Conservation (phyloP, 2,329 filamentous ascomycete genomes). For the Fusarium pseudoanthophilum region DNA sequence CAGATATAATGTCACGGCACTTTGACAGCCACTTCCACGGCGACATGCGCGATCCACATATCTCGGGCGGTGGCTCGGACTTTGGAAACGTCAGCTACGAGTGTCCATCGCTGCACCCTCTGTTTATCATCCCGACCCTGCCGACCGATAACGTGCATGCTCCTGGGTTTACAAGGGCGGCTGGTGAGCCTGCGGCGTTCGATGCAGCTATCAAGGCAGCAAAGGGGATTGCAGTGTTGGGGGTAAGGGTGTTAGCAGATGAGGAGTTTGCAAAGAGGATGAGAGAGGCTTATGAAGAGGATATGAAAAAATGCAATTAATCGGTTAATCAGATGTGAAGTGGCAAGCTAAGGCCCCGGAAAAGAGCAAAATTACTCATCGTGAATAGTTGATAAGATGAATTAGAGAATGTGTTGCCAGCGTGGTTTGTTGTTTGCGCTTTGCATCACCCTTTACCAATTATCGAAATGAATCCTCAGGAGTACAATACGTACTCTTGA, state of each 20-base stretch:
- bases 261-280: background rate
- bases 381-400: no score
- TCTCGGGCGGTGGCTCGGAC: background rate
- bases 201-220: background rate
- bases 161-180: background rate
- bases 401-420: no score
- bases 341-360: no score
- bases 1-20: background rate
- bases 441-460: no score
- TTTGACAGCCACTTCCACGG: background rate
- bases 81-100: background rate
- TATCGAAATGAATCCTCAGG: no score
- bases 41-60: background rate
- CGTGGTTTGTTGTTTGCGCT: no score
- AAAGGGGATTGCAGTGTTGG: background rate
- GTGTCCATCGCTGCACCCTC: background rate
- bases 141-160: background rate
- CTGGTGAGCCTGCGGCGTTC: background rate
- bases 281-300: background rate
- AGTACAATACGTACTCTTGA: no score
- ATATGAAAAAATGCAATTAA: background rate
- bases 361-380: no score
- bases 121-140: background rate
- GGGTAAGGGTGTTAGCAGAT: fast-evolving
- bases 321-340: no score